Conservation (phyloP, 1,284 basidiomycete species). For the Ustilago crameri region DNA sequence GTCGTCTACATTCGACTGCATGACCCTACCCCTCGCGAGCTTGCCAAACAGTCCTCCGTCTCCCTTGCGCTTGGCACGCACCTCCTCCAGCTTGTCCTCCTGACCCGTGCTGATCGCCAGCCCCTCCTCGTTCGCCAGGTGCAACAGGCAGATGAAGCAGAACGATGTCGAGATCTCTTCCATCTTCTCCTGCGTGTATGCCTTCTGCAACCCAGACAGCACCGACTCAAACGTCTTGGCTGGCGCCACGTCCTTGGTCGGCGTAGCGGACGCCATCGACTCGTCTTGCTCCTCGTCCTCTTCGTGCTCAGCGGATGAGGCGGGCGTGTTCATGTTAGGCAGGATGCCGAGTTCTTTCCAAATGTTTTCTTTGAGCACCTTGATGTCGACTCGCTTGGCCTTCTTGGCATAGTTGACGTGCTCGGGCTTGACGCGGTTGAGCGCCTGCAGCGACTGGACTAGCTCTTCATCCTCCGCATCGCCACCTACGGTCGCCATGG, state of each 20-base stretch:
- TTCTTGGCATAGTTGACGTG: conserved; percentile 94
- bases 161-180: conserved; percentile 98
- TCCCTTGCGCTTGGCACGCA: conserved; percentile 41
- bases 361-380: conserved; percentile 96
- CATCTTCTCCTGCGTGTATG: conserved; percentile 93
- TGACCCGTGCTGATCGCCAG: conserved; percentile 69
- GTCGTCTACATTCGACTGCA: conserved; percentile 68
- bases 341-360: conserved; percentile 81
- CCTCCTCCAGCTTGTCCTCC: conserved; percentile 33
- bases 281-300: conserved; percentile 32
- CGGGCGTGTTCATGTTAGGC: conserved; percentile 14
- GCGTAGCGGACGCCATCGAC: conserved; percentile 14
- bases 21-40: conserved; percentile 27
- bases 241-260: conserved; percentile 9
- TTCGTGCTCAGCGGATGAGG: background rate
- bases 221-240: conserved; percentile 77
- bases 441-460: conserved; percentile 81
- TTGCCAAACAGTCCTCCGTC: conserved; percentile 20
- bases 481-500: conserved; percentile 49
- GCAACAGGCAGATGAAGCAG: conserved; percentile 97
- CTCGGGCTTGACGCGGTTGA: conserved; percentile 81
- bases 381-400: conserved; percentile 95
- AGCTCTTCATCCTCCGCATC: conserved; percentile 83
- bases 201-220: conserved; percentile 80
- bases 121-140: conserved; percentile 94